phyloP scores from a whole-genome alignment of 140 eudicot genomes.

The Cichorium intybus region DNA sequence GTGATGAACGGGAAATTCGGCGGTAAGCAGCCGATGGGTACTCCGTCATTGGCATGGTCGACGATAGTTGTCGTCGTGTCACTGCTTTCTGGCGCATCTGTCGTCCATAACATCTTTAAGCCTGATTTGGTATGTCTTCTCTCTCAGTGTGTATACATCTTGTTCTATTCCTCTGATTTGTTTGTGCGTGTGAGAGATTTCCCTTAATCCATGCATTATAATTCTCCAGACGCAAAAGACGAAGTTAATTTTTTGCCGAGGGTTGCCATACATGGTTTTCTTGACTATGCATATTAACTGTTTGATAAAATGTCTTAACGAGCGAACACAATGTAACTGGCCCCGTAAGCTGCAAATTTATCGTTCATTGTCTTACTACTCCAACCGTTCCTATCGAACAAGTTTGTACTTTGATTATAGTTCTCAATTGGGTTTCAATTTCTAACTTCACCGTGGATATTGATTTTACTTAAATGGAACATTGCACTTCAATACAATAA shows the following conservation, averaged over 20 bases:
- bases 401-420: too few species aligned
- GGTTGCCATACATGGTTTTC: not conserved
- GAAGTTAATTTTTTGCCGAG: not conserved
- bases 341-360: not conserved
- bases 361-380: too few species aligned
- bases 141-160: not conserved
- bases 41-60: slow-evolving; percentile 87
- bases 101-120: slow-evolving; percentile 81
- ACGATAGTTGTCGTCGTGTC: slow-evolving; percentile 68
- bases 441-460: not conserved
- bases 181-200: slow-evolving; percentile 4
- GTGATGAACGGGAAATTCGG: slow-evolving; percentile 68
- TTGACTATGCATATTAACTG: slow-evolving; percentile 11
- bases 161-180: not conserved
- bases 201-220: not conserved
- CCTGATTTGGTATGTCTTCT: slow-evolving; percentile 66
- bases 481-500: not conserved
- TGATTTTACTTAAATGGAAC: not conserved
- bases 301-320: slow-evolving; percentile 41
- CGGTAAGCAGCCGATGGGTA: slow-evolving; percentile 63
- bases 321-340: not conserved
- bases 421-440: slow-evolving; percentile 3
- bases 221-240: not conserved
- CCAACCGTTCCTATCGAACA: too few species aligned
- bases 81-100: slow-evolving; percentile 81